Conservation (phyloP, 2,329 filamentous ascomycete genomes). For the Setomelanomma holmii region DNA sequence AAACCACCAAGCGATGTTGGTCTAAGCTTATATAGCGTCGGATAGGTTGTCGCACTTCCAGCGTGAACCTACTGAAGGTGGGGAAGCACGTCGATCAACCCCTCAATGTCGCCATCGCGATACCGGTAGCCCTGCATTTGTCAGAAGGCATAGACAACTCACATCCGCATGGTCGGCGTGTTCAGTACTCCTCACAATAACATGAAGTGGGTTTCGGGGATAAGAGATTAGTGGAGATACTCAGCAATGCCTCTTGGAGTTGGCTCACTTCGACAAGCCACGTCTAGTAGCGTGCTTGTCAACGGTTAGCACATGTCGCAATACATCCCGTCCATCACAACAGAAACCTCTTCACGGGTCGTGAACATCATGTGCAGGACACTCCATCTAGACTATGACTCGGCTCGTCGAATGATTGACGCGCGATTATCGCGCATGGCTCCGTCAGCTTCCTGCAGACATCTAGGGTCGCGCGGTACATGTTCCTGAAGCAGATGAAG, state of each 20-base stretch:
- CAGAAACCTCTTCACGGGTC: constrained; percentile 1
- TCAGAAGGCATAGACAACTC: constrained; percentile 7
- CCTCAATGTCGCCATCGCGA: constrained; percentile 24
- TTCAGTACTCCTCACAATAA: too few species aligned
- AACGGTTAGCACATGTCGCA: constrained; percentile 29
- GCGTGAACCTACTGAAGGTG: background rate
- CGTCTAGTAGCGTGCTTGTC: background rate
- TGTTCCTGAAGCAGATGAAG: background rate
- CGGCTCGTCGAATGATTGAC: constrained; percentile 1
- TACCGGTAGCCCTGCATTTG: constrained; percentile 11
- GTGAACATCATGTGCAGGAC: background rate
- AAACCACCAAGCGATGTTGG: background rate
- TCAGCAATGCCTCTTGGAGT: background rate
- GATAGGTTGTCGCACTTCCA: background rate
- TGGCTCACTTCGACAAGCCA: background rate
- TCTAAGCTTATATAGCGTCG: background rate
- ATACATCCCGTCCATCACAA: constrained; percentile 29
- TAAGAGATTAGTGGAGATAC: background rate
- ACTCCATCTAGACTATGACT: background rate
- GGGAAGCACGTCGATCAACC: constrained; percentile 12
- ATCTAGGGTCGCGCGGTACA: too few species aligned
- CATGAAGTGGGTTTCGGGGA: background rate
- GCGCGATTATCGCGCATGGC: constrained; percentile 4
- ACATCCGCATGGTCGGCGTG: too few species aligned
- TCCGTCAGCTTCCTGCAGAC: too few species aligned